Evolutionary conservation across 768 basidiomycete genomes (phyloP).

Genomic region (Hemileccinum impolitum): DNA sequence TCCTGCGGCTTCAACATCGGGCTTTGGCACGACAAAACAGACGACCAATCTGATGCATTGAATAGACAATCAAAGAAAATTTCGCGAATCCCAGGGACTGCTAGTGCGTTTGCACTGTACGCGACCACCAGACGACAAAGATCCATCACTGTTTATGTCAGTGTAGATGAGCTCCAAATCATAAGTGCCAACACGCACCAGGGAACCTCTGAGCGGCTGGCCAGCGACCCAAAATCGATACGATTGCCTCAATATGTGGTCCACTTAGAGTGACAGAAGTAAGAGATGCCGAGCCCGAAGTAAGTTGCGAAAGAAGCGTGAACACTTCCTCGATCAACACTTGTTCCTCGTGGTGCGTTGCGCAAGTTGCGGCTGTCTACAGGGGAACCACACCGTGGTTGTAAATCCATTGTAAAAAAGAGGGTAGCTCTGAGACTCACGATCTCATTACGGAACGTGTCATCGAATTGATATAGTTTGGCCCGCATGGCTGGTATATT

Average conservation of each 20-base stretch:
- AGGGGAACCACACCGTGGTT: neutral
- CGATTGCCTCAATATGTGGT: constrained; percentile 59
- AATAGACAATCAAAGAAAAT: constrained; percentile 62
- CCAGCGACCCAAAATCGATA: constrained; percentile 70
- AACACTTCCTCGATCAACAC: constrained; percentile 60
- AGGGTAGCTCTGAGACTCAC: constrained; percentile 39
- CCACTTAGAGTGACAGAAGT: constrained; percentile 35
- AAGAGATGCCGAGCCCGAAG: constrained; percentile 33
- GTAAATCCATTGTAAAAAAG: neutral
- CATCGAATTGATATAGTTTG: constrained; percentile 75
- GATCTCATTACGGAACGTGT: constrained; percentile 61
- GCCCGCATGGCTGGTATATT: constrained; percentile 74
- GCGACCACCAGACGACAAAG: constrained; percentile 73
- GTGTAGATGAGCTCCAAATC: neutral
- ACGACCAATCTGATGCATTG: constrained; percentile 61
- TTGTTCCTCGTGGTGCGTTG: constrained; percentile 66
- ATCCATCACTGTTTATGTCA: constrained; percentile 69
- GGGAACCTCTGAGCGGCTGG: constrained; percentile 71
- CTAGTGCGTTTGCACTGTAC: constrained; percentile 54
- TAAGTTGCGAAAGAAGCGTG: constrained; percentile 49
- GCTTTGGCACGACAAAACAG: constrained; percentile 43
- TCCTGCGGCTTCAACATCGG: constrained; percentile 70
- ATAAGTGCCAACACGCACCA: constrained; percentile 36
- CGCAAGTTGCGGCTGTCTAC: constrained; percentile 68
- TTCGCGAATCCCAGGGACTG: constrained; percentile 40